Evolutionary conservation across 768 basidiomycete genomes (phyloP).

Genomic region (Pleurotus salmoneostramineus): DNA sequence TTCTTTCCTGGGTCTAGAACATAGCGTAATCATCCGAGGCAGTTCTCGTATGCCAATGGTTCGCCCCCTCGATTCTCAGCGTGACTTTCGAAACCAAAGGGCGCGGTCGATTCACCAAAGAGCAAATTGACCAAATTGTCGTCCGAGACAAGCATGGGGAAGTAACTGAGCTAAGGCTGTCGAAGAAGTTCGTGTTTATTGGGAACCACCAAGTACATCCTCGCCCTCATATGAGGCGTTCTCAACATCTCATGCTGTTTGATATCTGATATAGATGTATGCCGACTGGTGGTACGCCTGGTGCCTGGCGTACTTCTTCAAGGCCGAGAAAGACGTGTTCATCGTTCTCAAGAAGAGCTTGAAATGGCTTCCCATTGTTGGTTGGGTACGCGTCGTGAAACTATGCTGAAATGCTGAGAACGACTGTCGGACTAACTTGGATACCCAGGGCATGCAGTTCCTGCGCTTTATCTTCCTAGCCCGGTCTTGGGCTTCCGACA

Average conservation of each 20-base stretch:
- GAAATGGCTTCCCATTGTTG: conserved; percentile 79
- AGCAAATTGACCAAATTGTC: conserved; percentile 56
- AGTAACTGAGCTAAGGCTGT: conserved; percentile 61
- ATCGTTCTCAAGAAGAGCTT: conserved; percentile 93
- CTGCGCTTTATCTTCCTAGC: conserved; percentile 92
- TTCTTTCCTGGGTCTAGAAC: background rate
- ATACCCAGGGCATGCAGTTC: conserved; percentile 83
- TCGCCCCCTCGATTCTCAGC: conserved; percentile 70
- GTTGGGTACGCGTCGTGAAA: conserved; percentile 59
- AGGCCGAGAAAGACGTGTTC: conserved; percentile 62
- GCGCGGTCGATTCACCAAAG: conserved; percentile 54
- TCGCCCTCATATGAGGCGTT: background rate
- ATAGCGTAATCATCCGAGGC: conserved; percentile 1
- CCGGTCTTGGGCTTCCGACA: conserved; percentile 88
- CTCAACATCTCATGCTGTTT: background rate
- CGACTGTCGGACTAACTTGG: background rate
- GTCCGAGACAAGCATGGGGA: conserved; percentile 53
- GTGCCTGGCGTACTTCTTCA: conserved; percentile 73
- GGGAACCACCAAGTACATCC: conserved; percentile 84
- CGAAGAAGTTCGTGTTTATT: conserved; percentile 78
- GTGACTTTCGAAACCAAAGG: conserved; percentile 75
- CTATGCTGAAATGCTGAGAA: background rate
- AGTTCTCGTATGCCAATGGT: conserved; percentile 82
- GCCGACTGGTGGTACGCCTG: conserved; percentile 89
- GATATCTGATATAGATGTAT: conserved; percentile 48